Evolutionary conservation across 805 yeast genomes (phyloP).

Genomic region (Kodamaea fukazawae): DNA sequence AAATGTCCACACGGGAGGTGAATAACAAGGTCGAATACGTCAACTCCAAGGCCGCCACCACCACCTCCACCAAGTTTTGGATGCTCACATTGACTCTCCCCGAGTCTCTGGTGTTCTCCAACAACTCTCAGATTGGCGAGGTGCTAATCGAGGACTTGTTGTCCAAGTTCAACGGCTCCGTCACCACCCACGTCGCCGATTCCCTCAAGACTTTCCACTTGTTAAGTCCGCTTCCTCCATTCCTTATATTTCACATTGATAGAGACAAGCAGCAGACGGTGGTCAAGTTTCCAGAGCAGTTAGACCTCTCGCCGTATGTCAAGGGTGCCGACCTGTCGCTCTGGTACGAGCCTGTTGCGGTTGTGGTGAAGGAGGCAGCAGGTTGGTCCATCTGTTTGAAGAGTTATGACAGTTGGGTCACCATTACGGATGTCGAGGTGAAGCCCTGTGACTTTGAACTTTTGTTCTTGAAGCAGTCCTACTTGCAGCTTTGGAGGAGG

Average conservation of each 20-base stretch:
- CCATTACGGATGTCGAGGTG: conserved; percentile 52
- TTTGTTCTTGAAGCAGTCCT: conserved; percentile 58
- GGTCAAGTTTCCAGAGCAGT: conserved; percentile 53
- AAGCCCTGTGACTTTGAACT: conserved; percentile 52
- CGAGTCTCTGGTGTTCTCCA: conserved; percentile 46
- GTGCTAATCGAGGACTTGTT: conserved; percentile 45
- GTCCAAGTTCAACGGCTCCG: conserved; percentile 33
- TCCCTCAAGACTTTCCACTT: conserved; percentile 39
- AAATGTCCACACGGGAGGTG: conserved; percentile 13
- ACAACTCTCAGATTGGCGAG: conserved; percentile 50
- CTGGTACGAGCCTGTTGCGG: conserved; percentile 34
- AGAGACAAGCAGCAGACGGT: conserved; percentile 52
- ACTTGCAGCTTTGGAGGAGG: conserved; percentile 66
- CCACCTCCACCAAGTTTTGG: conserved; percentile 39
- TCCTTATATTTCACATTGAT: conserved; percentile 54
- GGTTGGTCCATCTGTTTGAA: conserved; percentile 46
- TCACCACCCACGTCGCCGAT: conserved; percentile 27
- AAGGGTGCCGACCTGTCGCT: conserved; percentile 19
- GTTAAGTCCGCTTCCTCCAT: conserved; percentile 46
- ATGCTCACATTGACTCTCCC: conserved; percentile 61
- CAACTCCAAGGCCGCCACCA: conserved; percentile 5
- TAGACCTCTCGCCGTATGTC: conserved; percentile 35
- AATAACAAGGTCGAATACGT: conserved; percentile 24
- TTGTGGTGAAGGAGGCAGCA: conserved; percentile 16
- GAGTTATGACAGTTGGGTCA: conserved; percentile 52